A percentile compares a stretch with the other conserved stretches of the same genome.
Evolutionary conservation across 352 stramenopile genomes (phyloP).

Genomic region (Elongisporangium senticosum): DNA sequence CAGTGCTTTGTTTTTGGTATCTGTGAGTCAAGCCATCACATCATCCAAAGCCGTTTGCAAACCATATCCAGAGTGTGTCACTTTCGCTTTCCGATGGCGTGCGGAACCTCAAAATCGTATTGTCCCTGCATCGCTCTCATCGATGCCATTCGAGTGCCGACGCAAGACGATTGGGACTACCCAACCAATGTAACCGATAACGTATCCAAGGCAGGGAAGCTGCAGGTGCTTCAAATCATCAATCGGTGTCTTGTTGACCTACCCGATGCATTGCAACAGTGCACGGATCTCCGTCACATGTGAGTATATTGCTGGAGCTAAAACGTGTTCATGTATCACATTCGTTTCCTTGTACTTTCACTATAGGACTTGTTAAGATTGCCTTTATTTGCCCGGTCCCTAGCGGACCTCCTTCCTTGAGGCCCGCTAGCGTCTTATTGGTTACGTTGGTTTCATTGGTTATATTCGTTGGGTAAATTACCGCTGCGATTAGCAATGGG

Average conservation of each 20-base stretch:
- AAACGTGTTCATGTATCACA: neutral
- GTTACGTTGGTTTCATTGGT: too few relatives aligned
- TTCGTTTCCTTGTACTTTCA: neutral
- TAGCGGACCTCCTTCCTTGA: too few relatives aligned
- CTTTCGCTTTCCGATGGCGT: constrained; percentile 17
- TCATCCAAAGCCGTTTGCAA: constrained; percentile 10
- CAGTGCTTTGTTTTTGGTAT: constrained; percentile 10
- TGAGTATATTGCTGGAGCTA: constrained; percentile 6
- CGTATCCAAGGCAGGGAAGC: neutral
- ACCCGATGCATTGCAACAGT: constrained; percentile 20
- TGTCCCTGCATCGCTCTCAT: constrained; percentile 1
- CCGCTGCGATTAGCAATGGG: too few relatives aligned
- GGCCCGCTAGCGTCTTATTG: too few relatives aligned
- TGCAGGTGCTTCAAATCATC: constrained; percentile 27
- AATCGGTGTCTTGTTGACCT: constrained; percentile 24
- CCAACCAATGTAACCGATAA: neutral
- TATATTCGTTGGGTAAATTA: too few relatives aligned
- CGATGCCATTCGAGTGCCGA: neutral
- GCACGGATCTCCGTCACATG: constrained; percentile 24
- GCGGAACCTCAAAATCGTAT: neutral
- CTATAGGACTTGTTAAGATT: too few relatives aligned
- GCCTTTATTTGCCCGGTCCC: too few relatives aligned
- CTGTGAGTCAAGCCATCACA: constrained; percentile 7
- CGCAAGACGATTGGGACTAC: constrained; percentile 1
- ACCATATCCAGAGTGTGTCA: constrained; percentile 20